Evolutionary conservation across 2,329 filamentous ascomycete genomes (phyloP), one percentile per base, ranked within the genome.

Genomic region (Blastomyces gilchristii): DNA sequence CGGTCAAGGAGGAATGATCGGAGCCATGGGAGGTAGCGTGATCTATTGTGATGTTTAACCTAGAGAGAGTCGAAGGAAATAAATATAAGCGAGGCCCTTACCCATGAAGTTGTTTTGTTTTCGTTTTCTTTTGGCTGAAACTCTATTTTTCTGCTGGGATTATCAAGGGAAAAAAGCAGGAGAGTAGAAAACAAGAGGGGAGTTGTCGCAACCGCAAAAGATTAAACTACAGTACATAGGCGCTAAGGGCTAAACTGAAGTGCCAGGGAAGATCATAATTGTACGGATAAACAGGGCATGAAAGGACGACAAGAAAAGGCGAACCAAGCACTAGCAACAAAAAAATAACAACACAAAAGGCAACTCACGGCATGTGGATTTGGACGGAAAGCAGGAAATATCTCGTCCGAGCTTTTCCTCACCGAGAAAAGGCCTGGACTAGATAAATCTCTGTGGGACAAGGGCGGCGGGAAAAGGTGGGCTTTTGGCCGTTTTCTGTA

Each of bases 1-100:
- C 73, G 39, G 50, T 45, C 58, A 71, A 64, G 58, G 73, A 74
- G 59, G 75, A 78, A 58, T 70, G 69, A 65, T 75, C 75, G 66
- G 75, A 77, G 64, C 70, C 73, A 67, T 73, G 70, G 63, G 70
- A 70, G 67, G 72, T 71, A 64, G 70, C 72, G 62, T 64, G 63
- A 65, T 73, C 75, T 70, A 79, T 77, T 28, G 71, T 76, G 64
- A 79, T 78, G 67, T 74, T 77, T 69, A 76, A 71, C 71, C 77
- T 79, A 67, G 63, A 64, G 65, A 62, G 60, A 61, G 67, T 58
- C 64, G 64, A 64, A 34, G 12, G 31, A 53, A 56, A 45, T 63
- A 34, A 57, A 54, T 59, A 49, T 64, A 58, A 62, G 60, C 31
- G 47, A 37, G 37, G 50, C 16, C 45, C 58, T 59, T 59, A 61